A percentile compares a stretch with the other conserved stretches of the same genome.
Evolutionary conservation across 208 protist species (phyloP).

Genomic region (Porcisia hertigi): DNA sequence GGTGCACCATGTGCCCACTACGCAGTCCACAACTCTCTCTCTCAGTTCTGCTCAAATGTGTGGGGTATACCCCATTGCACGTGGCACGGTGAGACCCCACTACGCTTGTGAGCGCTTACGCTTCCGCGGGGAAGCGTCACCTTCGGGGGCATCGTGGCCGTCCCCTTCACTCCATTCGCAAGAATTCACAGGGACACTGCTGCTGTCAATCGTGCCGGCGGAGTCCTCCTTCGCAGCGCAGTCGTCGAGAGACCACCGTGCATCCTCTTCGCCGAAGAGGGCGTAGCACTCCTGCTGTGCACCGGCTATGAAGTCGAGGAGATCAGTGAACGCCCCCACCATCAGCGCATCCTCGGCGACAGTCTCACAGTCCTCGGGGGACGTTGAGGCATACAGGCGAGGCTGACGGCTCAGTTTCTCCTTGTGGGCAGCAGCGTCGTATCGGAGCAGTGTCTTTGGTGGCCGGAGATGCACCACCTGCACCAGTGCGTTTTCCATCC

Average conservation of each 20-base stretch:
- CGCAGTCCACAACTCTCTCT: background rate
- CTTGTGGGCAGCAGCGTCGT: slow-evolving; percentile 20
- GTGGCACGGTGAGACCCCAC: background rate
- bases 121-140: slow-evolving; percentile 9
- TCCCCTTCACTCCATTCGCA: slow-evolving; percentile 47
- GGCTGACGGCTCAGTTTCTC: slow-evolving; percentile 29
- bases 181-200: slow-evolving; percentile 28
- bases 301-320: slow-evolving; percentile 51
- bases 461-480: slow-evolving; percentile 15
- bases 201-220: slow-evolving; percentile 3
- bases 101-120: slow-evolving; percentile 6
- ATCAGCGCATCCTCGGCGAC: slow-evolving; percentile 2
- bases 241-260: slow-evolving; percentile 20
- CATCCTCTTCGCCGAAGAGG: slow-evolving; percentile 54
- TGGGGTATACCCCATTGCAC: background rate
- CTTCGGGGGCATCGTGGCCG: background rate
- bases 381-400: slow-evolving; percentile 23
- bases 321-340: slow-evolving; percentile 41
- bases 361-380: slow-evolving; percentile 15
- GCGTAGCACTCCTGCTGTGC: slow-evolving; percentile 61
- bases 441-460: slow-evolving; percentile 17
- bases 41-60: background rate
- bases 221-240: slow-evolving; percentile 6
- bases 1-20: background rate
- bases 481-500: slow-evolving; percentile 27